Evolutionary conservation across 768 basidiomycete genomes (phyloP).

Genomic region (Agaricus bisporus): DNA sequence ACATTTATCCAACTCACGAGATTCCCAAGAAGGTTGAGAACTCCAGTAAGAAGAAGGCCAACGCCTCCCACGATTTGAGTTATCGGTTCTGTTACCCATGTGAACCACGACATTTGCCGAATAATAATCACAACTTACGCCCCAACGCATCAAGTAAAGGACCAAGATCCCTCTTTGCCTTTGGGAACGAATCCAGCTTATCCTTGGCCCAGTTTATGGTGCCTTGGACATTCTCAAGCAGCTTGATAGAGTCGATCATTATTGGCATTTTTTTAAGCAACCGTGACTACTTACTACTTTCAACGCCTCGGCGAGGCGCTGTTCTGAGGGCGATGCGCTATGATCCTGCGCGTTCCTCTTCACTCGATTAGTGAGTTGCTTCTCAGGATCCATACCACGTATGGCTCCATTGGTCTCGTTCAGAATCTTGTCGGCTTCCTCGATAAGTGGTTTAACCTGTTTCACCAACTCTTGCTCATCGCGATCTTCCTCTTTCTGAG

Average conservation of each 20-base stretch:
- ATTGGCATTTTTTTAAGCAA: neutral
- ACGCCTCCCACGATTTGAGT: conserved; percentile 34
- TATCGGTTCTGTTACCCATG: conserved; percentile 22
- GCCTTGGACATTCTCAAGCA: conserved; percentile 30
- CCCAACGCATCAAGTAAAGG: conserved; percentile 30
- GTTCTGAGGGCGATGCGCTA: conserved; percentile 30
- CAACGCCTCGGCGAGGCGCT: conserved; percentile 31
- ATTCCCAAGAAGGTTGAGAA: conserved; percentile 28
- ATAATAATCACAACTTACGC: conserved; percentile 18
- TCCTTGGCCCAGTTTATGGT: conserved; percentile 32
- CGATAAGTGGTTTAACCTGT: conserved; percentile 28
- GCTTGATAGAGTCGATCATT: conserved; percentile 12
- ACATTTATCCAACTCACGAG: conserved; percentile 11
- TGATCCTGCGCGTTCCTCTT: conserved; percentile 29
- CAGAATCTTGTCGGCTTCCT: conserved; percentile 31
- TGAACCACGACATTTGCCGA: neutral
- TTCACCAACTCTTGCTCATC: conserved; percentile 28
- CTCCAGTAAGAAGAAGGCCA: conserved; percentile 27
- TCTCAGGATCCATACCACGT: conserved; percentile 31
- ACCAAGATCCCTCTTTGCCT: conserved; percentile 31
- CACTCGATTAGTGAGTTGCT: conserved; percentile 26
- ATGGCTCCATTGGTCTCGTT: conserved; percentile 32
- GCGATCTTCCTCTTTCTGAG: conserved; percentile 28
- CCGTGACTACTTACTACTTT: conserved; percentile 22
- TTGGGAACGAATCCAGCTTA: conserved; percentile 30